Conservation (phyloP, 352 stramenopile genomes). For the Globisporangium ultimum region DNA sequence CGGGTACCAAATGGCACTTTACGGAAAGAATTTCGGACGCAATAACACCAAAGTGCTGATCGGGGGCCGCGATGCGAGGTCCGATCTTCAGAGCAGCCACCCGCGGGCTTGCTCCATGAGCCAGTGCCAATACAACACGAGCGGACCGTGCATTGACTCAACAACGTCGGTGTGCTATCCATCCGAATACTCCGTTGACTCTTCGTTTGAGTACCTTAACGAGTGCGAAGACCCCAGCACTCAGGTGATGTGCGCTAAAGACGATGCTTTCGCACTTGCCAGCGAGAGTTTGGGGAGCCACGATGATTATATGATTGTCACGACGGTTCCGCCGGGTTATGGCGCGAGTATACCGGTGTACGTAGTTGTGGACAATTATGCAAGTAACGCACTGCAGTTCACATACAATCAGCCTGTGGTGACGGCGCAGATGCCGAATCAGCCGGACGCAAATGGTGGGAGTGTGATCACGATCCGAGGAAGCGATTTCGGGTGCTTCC, state of each 20-base stretch:
- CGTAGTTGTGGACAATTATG: conserved; percentile 47
- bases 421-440: conserved; percentile 57
- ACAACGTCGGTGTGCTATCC: conserved; percentile 47
- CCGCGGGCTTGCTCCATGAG: conserved; percentile 25
- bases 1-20: conserved; percentile 49
- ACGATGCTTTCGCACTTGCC: conserved; percentile 1
- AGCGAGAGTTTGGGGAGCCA: conserved; percentile 36
- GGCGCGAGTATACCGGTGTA: conserved; percentile 33
- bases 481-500: conserved; percentile 65
- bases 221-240: conserved; percentile 22
- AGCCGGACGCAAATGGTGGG: conserved; percentile 56
- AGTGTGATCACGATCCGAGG: conserved; percentile 59
- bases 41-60: conserved; percentile 37
- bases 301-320: conserved; percentile 47
- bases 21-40: conserved; percentile 63
- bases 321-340: conserved; percentile 43
- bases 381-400: conserved; percentile 46
- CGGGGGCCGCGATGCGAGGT: conserved; percentile 47
- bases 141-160: conserved; percentile 46
- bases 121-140: conserved; percentile 40
- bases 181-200: conserved; percentile 28
- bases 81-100: conserved; percentile 39
- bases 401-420: conserved; percentile 64
- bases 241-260: conserved; percentile 29
- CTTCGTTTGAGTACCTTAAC: conserved; percentile 31